phyloP scores from a whole-genome alignment of 139 green algal genomes.

The Chlamydomonas asymmetrica region DNA sequence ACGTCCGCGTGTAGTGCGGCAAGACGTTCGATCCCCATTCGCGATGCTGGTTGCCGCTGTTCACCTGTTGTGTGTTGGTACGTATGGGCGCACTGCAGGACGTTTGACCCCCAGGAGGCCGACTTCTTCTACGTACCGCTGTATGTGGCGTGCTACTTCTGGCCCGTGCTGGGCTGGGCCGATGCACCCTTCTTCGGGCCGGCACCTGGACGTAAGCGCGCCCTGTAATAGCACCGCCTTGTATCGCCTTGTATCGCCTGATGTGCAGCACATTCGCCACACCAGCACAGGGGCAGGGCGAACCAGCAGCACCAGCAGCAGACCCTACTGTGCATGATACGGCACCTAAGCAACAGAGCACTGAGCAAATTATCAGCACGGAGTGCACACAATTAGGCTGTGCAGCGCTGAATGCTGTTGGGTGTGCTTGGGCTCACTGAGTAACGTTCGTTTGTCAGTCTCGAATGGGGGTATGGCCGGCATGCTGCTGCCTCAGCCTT shows the following conservation, averaged over 20 bases:
- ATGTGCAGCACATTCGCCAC: background rate
- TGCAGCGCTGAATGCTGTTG: no score
- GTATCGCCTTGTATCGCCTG: background rate
- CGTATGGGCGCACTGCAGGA: no score
- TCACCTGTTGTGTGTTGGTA: no score
- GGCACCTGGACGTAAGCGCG: constrained; percentile 1
- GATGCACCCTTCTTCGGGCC: constrained; percentile 21
- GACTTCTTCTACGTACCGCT: constrained; percentile 67
- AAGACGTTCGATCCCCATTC: no score
- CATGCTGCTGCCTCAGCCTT: no score
- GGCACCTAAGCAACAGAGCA: background rate
- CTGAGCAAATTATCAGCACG: background rate
- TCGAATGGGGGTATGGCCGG: no score
- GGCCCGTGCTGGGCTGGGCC: constrained; percentile 17
- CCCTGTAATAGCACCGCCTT: no score
- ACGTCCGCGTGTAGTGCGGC: no score
- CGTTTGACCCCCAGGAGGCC: constrained; percentile 52
- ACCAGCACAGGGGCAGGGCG: background rate
- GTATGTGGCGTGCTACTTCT: constrained; percentile 24
- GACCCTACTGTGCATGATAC: background rate
- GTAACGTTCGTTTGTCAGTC: no score
- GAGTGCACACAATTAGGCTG: no score
- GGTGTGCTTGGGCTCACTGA: no score
- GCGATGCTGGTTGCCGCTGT: no score
- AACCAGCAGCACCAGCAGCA: background rate